Evolutionary conservation across 441 rosid species (phyloP).

Genomic region (Viola pubescens): DNA sequence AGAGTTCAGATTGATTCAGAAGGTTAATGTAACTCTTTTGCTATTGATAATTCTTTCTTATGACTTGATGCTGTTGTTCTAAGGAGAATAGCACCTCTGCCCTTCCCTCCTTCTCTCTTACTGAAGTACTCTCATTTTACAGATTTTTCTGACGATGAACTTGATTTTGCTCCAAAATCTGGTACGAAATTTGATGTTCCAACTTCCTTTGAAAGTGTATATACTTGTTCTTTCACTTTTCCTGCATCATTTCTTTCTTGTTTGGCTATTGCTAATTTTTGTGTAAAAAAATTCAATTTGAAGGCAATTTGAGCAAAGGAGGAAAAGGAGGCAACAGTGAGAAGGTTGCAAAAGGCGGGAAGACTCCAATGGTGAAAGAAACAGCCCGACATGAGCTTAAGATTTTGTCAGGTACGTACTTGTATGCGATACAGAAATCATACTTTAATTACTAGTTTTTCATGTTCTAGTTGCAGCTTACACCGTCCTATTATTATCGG

Average conservation of each 20-base stretch:
- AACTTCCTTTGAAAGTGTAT: neutral
- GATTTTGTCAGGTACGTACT: conserved; percentile 48
- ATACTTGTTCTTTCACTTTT: conserved; percentile 1
- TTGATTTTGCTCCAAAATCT: conserved; percentile 25
- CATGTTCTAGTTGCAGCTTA: neutral
- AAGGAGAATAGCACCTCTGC: no score
- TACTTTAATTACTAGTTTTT: neutral
- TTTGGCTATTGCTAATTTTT: conserved; percentile 10
- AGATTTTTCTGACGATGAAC: conserved; percentile 20
- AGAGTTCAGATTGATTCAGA: conserved; percentile 42
- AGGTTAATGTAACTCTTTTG: conserved; percentile 26
- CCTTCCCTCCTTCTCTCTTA: neutral
- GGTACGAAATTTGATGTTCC: conserved; percentile 27
- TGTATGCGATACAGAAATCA: neutral
- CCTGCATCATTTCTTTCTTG: neutral
- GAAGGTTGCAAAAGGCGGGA: conserved; percentile 31
- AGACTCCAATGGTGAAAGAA: conserved; percentile 36
- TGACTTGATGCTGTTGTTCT: neutral
- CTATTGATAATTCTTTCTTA: neutral
- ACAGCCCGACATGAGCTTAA: conserved; percentile 51
- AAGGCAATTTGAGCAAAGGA: conserved; percentile 38
- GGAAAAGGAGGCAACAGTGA: conserved; percentile 62
- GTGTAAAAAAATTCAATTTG: conserved; percentile 4
- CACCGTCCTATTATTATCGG: no score
- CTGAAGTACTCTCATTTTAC: neutral